Evolutionary conservation across 176 grass and related monocot genomes (phyloP).

Genomic region (Elaeis guineensis): DNA sequence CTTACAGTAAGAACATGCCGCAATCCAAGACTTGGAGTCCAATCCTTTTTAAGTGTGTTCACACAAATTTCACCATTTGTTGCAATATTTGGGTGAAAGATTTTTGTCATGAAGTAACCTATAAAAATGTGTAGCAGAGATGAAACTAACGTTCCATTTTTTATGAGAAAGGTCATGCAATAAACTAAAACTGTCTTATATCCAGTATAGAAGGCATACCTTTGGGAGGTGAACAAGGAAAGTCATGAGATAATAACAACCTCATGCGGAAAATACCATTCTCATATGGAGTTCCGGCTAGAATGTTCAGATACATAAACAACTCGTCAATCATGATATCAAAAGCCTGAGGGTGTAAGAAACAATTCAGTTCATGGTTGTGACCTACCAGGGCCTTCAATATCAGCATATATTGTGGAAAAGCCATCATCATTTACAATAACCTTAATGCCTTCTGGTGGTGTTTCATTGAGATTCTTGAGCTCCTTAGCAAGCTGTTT

Average conservation of each 20-base stretch:
- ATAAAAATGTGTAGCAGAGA: conserved; percentile 3
- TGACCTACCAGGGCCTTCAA: conserved; percentile 69
- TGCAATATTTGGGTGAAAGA: conserved; percentile 96
- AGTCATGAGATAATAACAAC: conserved; percentile 62
- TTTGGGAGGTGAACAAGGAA: conserved; percentile 87
- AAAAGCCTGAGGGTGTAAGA: not conserved
- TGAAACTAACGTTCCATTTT: not conserved
- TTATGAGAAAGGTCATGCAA: too few relatives aligned
- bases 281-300: conserved; percentile 95
- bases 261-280: conserved; percentile 95
- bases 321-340: not conserved
- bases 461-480: conserved; percentile 83
- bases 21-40: conserved; percentile 82
- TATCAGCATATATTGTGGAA: conserved; percentile 85
- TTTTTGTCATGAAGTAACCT: conserved; percentile 92
- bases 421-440: conserved; percentile 92
- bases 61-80: conserved; percentile 90
- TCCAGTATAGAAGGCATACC: conserved; percentile 15
- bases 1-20: conserved; percentile 80
- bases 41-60: conserved; percentile 89
- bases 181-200: too few relatives aligned
- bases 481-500: conserved; percentile 87
- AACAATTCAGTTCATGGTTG: not conserved
- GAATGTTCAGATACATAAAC: conserved; percentile 2
- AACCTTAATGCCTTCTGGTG: conserved; percentile 93